Conservation (phyloP, 108 stramenopile genomes). For the Fragilaria radians region DNA sequence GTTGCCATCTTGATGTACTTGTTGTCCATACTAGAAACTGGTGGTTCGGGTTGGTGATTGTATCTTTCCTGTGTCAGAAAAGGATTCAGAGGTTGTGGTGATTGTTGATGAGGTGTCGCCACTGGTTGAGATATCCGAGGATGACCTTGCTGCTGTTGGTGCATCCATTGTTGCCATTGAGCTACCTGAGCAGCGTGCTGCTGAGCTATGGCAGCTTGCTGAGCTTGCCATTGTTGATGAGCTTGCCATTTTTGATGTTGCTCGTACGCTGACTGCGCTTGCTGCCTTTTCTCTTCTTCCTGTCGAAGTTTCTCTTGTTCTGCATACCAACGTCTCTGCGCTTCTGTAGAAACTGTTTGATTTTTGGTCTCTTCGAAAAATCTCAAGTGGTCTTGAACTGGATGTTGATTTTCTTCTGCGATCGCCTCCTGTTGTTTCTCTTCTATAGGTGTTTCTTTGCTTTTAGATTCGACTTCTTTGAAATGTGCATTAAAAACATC, state of each 20-base stretch:
- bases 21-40: constrained; percentile 23
- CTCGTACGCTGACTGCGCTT: constrained; percentile 27
- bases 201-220: constrained; percentile 21
- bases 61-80: too few relatives aligned
- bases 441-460: constrained; percentile 10
- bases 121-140: constrained; percentile 15
- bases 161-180: constrained; percentile 20
- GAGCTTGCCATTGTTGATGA: constrained; percentile 25
- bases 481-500: too few relatives aligned
- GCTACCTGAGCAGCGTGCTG: constrained; percentile 4
- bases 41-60: constrained; percentile 18
- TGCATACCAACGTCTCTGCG: constrained; percentile 11
- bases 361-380: constrained; percentile 26
- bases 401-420: constrained; percentile 11
- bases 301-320: constrained; percentile 28
- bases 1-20: constrained; percentile 73
- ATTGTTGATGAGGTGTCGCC: constrained; percentile 2
- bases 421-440: constrained; percentile 11
- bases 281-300: constrained; percentile 29
- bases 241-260: constrained; percentile 17
- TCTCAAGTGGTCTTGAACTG: constrained; percentile 13
- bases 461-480: constrained; percentile 9
- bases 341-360: constrained; percentile 38
- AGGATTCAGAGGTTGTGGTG: constrained; percentile 2
- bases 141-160: constrained; percentile 35